phyloP scores from a whole-genome alignment of 2,329 filamentous ascomycete genomes.

The Microcyclosporella mali region DNA sequence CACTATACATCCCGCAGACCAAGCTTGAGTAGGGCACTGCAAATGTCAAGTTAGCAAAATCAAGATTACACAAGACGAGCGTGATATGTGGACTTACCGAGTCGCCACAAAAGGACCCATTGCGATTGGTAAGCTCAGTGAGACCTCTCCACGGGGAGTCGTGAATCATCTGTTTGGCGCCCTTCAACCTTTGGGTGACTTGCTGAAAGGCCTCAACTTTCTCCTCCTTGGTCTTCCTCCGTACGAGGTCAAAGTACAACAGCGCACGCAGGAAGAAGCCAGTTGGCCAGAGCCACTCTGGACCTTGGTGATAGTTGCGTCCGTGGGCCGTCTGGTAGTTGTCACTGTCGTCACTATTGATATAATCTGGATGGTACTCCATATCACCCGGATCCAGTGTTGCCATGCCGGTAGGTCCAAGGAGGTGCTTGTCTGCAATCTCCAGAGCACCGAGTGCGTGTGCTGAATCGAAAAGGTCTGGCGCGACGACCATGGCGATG shows the following conservation, averaged over 20 bases:
- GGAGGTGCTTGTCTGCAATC: conserved; percentile 70
- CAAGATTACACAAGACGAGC: conserved; percentile 1
- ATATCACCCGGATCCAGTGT: conserved; percentile 87
- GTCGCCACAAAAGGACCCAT: conserved; percentile 75
- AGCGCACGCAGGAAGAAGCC: conserved; percentile 91
- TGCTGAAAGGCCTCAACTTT: conserved; percentile 89
- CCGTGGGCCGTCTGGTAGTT: conserved; percentile 92
- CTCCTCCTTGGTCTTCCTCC: conserved; percentile 60
- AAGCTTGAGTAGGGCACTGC: conserved; percentile 88
- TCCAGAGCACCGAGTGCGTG: conserved; percentile 77
- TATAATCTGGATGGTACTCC: conserved; percentile 92
- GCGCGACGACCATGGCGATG: conserved; percentile 90
- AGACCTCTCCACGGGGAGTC: conserved; percentile 83
- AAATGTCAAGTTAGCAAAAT: conserved; percentile 27
- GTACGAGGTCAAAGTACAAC: conserved; percentile 78
- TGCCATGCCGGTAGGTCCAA: conserved; percentile 88
- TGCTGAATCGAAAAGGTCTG: conserved; percentile 71
- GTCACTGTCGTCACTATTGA: conserved; percentile 85
- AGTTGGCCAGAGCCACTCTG: conserved; percentile 96
- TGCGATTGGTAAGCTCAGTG: conserved; percentile 87
- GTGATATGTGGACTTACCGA: conserved; percentile 57
- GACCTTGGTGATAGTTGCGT: conserved; percentile 95
- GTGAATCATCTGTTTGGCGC: conserved; percentile 78
- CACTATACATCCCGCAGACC: conserved; percentile 90
- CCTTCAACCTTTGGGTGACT: conserved; percentile 72